Evolutionary conservation across 805 yeast species (phyloP).

Genomic region (Debaryomyces hansenii): DNA sequence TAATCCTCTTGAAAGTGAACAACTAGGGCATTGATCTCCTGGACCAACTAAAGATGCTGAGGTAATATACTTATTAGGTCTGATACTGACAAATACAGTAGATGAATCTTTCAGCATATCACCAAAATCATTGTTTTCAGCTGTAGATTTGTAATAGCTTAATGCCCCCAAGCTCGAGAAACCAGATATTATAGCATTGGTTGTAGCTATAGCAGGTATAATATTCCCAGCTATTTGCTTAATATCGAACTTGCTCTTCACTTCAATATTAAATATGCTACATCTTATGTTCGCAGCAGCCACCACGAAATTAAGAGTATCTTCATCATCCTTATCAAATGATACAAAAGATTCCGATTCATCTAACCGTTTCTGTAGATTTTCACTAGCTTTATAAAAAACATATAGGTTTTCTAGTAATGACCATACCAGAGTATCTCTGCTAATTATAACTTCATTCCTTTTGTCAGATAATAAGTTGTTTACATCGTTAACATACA

Average conservation of each 20-base stretch:
- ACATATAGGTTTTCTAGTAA: constrained; percentile 62
- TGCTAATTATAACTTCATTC: constrained; percentile 22
- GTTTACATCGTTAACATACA: constrained; percentile 12
- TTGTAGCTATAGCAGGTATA: constrained; percentile 97
- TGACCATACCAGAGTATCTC: constrained; percentile 57
- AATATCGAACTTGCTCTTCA: constrained; percentile 77
- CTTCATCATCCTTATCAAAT: constrained; percentile 95
- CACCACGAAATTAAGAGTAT: constrained; percentile 83
- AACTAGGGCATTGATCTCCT: constrained; percentile 70
- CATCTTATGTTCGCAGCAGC: constrained; percentile 83
- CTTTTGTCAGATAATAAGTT: constrained; percentile 8
- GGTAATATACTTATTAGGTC: constrained; percentile 63
- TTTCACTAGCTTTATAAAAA: constrained; percentile 48
- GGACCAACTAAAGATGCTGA: constrained; percentile 62
- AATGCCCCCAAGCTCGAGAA: constrained; percentile 75
- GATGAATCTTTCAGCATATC: constrained; percentile 18
- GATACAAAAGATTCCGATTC: constrained; percentile 43
- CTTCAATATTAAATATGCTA: constrained; percentile 63
- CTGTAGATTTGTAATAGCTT: constrained; percentile 39
- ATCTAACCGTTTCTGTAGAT: constrained; percentile 49
- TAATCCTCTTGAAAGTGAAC: constrained; percentile 55
- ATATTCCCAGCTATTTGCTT: constrained; percentile 97
- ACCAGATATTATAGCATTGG: constrained; percentile 94
- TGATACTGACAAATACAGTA: constrained; percentile 39
- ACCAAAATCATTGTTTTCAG: constrained; percentile 30